Base-by-base conservation (phyloP, 73 alveolate species). In the Paramecium pentaurelia region DNA sequence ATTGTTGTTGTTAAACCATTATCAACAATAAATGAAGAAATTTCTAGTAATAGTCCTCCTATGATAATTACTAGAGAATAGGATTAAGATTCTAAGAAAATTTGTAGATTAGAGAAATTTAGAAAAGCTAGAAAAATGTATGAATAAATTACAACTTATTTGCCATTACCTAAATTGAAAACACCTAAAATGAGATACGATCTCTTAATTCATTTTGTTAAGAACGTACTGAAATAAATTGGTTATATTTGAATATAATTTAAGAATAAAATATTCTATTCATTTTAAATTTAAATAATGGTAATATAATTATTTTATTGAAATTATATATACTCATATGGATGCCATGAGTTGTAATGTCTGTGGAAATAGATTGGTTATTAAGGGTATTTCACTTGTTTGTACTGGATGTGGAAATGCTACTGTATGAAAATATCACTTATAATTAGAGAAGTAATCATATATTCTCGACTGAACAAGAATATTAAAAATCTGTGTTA, bases 361-460 rank as follows among this genome's bases (percentile, higher is more conserved):
- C 42, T 64, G 84, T 32, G 84, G 84, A 28, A 64, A 64, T 28
- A 64, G 84, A 64, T 32, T 64, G 12, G 84, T 73, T 32, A 40
- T 73, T 40, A 73, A 73, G 87, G 87, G 87, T 30, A 73, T 73
- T 37, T 73, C 58, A 40, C 87, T 37, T 37, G 87, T 73, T 9
- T 73, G 87, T 25, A 73, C 60, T 40, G 87, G 87, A 12, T 73
- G 87, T 73, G 87, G 87, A 37, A 73, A 73, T 73, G 60, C 87
- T 30, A 73, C 87, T 20, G 87, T 73, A 73, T 37, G 54, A 32
- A 32, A 37, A 73, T 34, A 20, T 40, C 60, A 20, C 34, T 73
- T 12, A 20, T 36, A 36, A 20, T 73, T 73, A 73, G 87, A 34
- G 87, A 73, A 73, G 87, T 18, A 73, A 34, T 73, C 87, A 37